A percentile compares a stretch with the other conserved stretches of the same genome.
These are phyloP conservation scores for Ensete glaucum DNA, from an alignment of 176 grass and related monocot genomes.

Conservation along the genomic window DNA sequence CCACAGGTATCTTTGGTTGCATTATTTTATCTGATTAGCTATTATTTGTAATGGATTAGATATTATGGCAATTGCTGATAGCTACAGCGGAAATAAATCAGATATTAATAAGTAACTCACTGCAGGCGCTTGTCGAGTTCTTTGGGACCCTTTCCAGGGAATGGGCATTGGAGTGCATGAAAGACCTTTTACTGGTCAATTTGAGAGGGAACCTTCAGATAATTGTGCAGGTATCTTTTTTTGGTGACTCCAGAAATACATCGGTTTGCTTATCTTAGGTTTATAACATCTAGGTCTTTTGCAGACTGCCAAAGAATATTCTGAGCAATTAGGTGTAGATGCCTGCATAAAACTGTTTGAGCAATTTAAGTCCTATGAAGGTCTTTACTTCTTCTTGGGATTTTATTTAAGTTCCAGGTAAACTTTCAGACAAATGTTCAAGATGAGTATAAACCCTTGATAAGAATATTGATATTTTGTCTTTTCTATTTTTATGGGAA, in stretches of 20 bases:
- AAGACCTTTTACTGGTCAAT: conserved; percentile 81
- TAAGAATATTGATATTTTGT: conserved; percentile 17
- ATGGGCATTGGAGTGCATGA: conserved; percentile 97
- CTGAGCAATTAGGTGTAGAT: conserved; percentile 62
- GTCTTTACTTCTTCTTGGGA: conserved; percentile 97
- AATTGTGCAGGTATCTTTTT: conserved; percentile 61
- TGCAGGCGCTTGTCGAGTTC: conserved; percentile 81
- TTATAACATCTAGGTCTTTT: conserved; percentile 11
- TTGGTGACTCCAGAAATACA: not conserved
- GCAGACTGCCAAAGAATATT: conserved; percentile 79
- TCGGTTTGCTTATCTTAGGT: not conserved
- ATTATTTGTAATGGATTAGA: no score
- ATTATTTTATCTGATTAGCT: conserved; percentile 4
- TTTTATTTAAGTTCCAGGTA: conserved; percentile 96
- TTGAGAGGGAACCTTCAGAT: conserved; percentile 90
- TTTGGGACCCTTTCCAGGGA: conserved; percentile 82
- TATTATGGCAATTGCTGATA: no score
- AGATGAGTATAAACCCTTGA: conserved; percentile 10
- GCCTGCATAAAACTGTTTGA: conserved; percentile 93
- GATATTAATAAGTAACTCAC: conserved; percentile 8
- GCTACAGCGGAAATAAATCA: not conserved
- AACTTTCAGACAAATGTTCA: conserved; percentile 9
- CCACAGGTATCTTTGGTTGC: conserved; percentile 56
- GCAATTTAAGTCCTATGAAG: conserved; percentile 98
- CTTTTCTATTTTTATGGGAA: conserved; percentile 15